phyloP scores from a whole-genome alignment of 164 flowering plant genomes.

The Magnolia sinica region DNA sequence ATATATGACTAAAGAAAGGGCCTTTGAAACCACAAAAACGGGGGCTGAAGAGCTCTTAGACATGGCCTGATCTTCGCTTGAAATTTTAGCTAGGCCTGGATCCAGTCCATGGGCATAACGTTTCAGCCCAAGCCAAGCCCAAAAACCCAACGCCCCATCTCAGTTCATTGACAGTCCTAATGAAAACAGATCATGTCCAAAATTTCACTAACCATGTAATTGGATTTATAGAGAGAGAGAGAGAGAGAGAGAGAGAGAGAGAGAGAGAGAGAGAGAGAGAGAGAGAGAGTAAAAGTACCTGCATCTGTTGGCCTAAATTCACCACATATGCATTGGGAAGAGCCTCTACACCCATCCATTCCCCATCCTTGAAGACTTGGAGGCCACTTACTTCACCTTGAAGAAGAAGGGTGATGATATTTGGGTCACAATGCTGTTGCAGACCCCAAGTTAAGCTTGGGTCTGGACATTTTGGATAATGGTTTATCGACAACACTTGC shows the following conservation, averaged over 20 bases:
- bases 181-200: no score
- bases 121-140: no score
- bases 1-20: no score
- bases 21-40: no score
- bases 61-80: no score
- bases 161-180: no score
- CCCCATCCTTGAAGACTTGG: slow-evolving; percentile 35
- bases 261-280: neutral
- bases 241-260: neutral
- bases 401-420: slow-evolving; percentile 31
- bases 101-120: no score
- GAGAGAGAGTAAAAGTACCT: slow-evolving; percentile 11
- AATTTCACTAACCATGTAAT: no score
- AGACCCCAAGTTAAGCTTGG: slow-evolving; percentile 44
- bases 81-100: no score
- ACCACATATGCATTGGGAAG: slow-evolving; percentile 25
- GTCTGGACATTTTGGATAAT: slow-evolving; percentile 49
- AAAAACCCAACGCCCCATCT: no score
- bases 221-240: neutral
- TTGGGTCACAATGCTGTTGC: slow-evolving; percentile 35
- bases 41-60: no score
- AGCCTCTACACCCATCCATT: slow-evolving; percentile 31
- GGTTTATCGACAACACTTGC: slow-evolving; percentile 15
- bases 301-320: slow-evolving; percentile 21
- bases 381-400: slow-evolving; percentile 39